These are phyloP conservation scores for Micractinium sp. DNA, from an alignment of 139 green algal species.

Conservation along the genomic window DNA sequence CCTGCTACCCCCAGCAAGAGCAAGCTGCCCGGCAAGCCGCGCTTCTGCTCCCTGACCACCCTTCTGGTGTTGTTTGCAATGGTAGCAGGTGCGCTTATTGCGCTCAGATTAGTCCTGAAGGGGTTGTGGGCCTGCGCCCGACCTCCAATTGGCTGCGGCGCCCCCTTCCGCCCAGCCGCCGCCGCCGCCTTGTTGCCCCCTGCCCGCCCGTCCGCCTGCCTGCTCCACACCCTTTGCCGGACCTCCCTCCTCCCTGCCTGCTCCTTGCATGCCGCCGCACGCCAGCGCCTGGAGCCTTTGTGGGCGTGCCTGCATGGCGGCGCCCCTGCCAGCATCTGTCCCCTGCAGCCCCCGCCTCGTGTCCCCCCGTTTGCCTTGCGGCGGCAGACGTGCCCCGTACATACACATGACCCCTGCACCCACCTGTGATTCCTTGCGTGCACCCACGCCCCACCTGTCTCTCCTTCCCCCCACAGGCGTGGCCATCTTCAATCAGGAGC, in stretches of 20 bases:
- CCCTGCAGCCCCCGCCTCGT: not conserved
- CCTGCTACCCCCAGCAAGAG: conserved; percentile 46
- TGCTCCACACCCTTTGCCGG: not conserved
- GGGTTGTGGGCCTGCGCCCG: not conserved
- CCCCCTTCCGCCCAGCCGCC: not conserved
- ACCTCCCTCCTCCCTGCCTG: not conserved
- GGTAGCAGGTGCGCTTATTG: not conserved
- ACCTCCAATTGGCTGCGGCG: not conserved
- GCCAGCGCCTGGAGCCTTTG: not conserved
- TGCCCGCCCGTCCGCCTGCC: not conserved
- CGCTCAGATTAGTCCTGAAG: not conserved
- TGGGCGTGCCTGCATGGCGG: too few species aligned
- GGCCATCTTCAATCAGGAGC: conserved; percentile 29
- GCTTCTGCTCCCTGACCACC: conserved; percentile 29
- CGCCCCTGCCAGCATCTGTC: too few species aligned
- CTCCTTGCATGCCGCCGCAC: not conserved
- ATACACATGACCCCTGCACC: not conserved
- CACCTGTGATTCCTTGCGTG: not conserved
- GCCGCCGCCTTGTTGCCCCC: not conserved
- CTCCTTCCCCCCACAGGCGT: not conserved
- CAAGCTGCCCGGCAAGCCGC: conserved; percentile 17
- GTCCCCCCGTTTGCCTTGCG: not conserved
- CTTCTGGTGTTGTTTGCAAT: conserved; percentile 18
- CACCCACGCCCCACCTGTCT: not conserved
- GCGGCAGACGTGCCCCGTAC: not conserved